Evolutionary conservation across 768 basidiomycete genomes (phyloP).

Genomic region (Russula abietina): DNA sequence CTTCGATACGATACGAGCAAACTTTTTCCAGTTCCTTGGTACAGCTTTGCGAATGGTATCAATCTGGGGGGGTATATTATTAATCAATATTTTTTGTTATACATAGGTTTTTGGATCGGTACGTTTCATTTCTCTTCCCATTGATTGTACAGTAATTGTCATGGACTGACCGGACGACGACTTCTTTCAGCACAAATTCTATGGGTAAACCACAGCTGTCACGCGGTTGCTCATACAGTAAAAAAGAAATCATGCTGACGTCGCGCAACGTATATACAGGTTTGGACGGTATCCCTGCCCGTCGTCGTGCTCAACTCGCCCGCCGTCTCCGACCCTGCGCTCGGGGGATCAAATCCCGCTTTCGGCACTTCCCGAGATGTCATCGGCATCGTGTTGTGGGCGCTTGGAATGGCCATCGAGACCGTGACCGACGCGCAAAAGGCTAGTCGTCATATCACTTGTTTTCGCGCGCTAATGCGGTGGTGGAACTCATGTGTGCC

Average conservation of each 20-base stretch:
- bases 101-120: slow-evolving; percentile 9
- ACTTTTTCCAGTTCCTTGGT: slow-evolving; percentile 60
- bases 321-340: slow-evolving; percentile 27
- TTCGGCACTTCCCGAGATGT: slow-evolving; percentile 36
- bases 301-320: slow-evolving; percentile 8
- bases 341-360: slow-evolving; percentile 57
- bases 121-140: neutral
- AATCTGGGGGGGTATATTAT: neutral
- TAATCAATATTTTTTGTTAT: neutral
- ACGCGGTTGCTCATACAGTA: neutral
- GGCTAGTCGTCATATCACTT: slow-evolving; percentile 28
- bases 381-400: slow-evolving; percentile 41
- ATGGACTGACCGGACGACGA: neutral
- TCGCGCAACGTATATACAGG: neutral
- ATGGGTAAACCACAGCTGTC: neutral
- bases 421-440: slow-evolving; percentile 54
- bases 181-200: neutral
- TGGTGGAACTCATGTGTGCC: neutral
- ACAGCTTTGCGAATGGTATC: neutral
- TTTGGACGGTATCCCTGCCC: slow-evolving; percentile 3
- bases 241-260: neutral
- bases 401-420: slow-evolving; percentile 53
- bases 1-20: slow-evolving; percentile 59
- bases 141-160: neutral
- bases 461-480: neutral